phyloP scores from a whole-genome alignment of 768 basidiomycete species.

The Suillus lakei region DNA sequence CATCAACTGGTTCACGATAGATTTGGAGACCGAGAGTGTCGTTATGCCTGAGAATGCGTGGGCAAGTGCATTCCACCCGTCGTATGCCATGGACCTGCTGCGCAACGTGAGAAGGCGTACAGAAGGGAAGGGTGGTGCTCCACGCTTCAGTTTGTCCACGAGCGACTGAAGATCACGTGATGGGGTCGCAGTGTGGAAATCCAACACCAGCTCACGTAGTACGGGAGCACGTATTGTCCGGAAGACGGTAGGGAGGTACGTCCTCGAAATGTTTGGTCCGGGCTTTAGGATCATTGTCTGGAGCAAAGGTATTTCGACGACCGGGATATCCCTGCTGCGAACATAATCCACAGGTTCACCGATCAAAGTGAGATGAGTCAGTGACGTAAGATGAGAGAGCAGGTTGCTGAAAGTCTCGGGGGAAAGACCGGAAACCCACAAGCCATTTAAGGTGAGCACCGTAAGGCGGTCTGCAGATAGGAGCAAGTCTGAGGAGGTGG shows the following conservation, averaged over 20 bases:
- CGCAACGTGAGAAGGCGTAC: constrained; percentile 25
- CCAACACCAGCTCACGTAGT: constrained; percentile 27
- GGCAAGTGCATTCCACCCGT: constrained; percentile 27
- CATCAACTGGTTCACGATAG: constrained; percentile 27
- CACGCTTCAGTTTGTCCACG: constrained; percentile 32
- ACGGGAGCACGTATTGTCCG: constrained; percentile 28
- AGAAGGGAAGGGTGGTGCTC: constrained; percentile 28
- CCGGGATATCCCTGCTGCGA: constrained; percentile 10
- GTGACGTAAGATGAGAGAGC: constrained; percentile 25
- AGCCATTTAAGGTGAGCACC: constrained; percentile 29
- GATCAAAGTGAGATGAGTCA: constrained; percentile 28
- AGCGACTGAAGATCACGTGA: constrained; percentile 34
- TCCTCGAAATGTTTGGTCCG: constrained; percentile 32
- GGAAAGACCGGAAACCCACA: constrained; percentile 27
- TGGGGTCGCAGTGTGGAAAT: constrained; percentile 30
- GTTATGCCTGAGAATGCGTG: constrained; percentile 30
- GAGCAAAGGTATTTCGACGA: constrained; percentile 24
- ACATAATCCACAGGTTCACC: constrained; percentile 35
- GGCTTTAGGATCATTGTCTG: constrained; percentile 27
- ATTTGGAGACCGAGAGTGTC: constrained; percentile 30
- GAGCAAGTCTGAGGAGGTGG: background rate
- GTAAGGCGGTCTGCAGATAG: constrained; percentile 17
- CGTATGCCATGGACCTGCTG: constrained; percentile 30
- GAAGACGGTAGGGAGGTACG: constrained; percentile 30
- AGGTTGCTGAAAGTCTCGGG: constrained; percentile 24